Base-by-base conservation (phyloP, 1,284 basidiomycete species). In the Ustilago esculenta region DNA sequence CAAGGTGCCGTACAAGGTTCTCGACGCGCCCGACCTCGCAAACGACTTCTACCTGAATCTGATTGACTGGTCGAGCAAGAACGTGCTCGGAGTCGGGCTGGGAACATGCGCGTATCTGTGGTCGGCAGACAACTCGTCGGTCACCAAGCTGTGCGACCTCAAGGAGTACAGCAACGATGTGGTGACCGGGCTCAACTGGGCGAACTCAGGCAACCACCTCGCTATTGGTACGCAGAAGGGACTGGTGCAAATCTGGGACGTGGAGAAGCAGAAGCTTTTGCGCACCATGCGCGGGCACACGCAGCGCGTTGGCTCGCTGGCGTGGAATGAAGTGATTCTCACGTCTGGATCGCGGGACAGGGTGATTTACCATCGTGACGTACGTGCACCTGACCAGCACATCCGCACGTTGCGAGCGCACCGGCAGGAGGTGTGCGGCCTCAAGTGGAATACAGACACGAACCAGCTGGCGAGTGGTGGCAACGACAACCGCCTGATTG, bases 21-120 rank as follows among this genome's bases (percentile, higher is more conserved):
- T 98, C 20, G 95, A 98, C 80, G 96, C 96, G 1, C 96, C 95
- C 0, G 94, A 98, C 66, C 88, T 98, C 17, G 77, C 74, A 18
- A 95, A 98, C 82, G 96, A 98, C 81, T 98, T 97, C 83, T 98
- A 98, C 79, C 89, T 98, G 66, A 98, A 98, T 77, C 86, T 98
- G 15, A 94, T 98, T 15, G 95, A 98, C 69, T 98, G 96, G 95
- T 93, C 91, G 1, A 90, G 89, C 48, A 94, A 92, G 8, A 97
- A 98, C 80, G 88, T 97, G 0, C 87, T 98, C 0, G 94, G 91
- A 11, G 96, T 98, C 2, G 96, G 94, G 0, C 86, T 98, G 4
- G 92, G 91, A 4, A 86, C 89, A 0, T 94, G 92, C 65, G 94
- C 98, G 5, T 98, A 98, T 81, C 87, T 98, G 1, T 98, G 96